A percentile compares a stretch with the other conserved stretches of the same genome.
Conservation (phyloP, 202 grass and related monocot species). For the Brachypodium distachyon region DNA sequence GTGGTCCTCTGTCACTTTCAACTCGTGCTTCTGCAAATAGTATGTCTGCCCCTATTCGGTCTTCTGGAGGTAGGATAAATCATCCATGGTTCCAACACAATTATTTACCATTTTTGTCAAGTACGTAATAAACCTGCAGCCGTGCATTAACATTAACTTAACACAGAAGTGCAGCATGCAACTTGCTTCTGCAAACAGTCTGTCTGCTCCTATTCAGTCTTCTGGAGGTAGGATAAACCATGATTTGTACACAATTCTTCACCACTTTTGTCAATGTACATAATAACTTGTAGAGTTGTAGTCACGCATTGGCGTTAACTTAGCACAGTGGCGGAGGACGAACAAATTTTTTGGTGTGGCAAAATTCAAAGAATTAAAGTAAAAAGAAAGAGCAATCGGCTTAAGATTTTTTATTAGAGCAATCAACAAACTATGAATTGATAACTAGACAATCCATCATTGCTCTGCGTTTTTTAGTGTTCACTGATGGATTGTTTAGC, state of each 20-base stretch:
- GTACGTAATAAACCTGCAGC: neutral
- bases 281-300: neutral
- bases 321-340: too few species aligned
- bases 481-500: too few species aligned
- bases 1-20: slow-evolving; percentile 81
- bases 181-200: slow-evolving; percentile 64
- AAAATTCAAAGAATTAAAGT: too few species aligned
- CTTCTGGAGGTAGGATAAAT: slow-evolving; percentile 66
- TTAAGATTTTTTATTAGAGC: too few species aligned
- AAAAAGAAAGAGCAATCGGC: too few species aligned
- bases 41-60: slow-evolving; percentile 87
- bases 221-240: slow-evolving; percentile 45
- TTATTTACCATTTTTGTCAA: neutral
- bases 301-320: neutral
- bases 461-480: too few species aligned
- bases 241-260: neutral
- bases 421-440: too few species aligned
- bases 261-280: neutral
- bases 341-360: too few species aligned
- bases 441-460: too few species aligned
- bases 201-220: slow-evolving; percentile 77
- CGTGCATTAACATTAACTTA: neutral
- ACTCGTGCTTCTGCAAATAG: slow-evolving; percentile 96
- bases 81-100: neutral
- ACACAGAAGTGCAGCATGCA: neutral